phyloP scores from a whole-genome alignment of 192 early-diverging fungal genomes.

The Podila horticola region DNA sequence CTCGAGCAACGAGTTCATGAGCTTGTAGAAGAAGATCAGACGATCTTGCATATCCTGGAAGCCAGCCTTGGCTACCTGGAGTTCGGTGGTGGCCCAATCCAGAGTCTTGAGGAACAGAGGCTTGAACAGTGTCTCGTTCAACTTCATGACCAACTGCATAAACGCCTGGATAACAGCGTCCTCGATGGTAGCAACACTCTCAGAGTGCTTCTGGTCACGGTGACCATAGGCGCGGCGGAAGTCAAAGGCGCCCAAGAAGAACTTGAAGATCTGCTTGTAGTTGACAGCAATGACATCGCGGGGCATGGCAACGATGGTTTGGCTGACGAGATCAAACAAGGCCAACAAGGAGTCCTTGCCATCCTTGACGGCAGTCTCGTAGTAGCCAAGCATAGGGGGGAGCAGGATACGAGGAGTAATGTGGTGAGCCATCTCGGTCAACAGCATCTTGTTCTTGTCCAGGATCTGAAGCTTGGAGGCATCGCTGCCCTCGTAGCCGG shows the following conservation, averaged over 20 bases:
- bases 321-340: constrained; percentile 74
- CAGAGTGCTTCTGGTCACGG: constrained; percentile 29
- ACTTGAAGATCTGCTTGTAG: constrained; percentile 86
- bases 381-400: constrained; percentile 65
- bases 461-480: constrained; percentile 54
- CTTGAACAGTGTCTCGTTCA: constrained; percentile 96
- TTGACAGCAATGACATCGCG: constrained; percentile 72
- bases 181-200: constrained; percentile 68
- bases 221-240: constrained; percentile 55
- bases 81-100: constrained; percentile 75
- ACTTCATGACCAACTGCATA: constrained; percentile 84
- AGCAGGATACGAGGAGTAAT: constrained; percentile 73
- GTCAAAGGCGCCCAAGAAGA: constrained; percentile 80
- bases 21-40: constrained; percentile 56
- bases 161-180: constrained; percentile 77
- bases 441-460: constrained; percentile 53
- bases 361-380: constrained; percentile 59
- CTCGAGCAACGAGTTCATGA: constrained; percentile 54
- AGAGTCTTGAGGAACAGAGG: constrained; percentile 90
- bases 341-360: constrained; percentile 69
- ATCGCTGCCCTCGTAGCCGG: constrained; percentile 40
- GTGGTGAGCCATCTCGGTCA: constrained; percentile 63
- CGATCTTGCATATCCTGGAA: constrained; percentile 40
- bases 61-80: constrained; percentile 28
- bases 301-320: constrained; percentile 71